phyloP scores from a whole-genome alignment of 2,329 filamentous ascomycete species.

The Proliferodiscus dingleyae region DNA sequence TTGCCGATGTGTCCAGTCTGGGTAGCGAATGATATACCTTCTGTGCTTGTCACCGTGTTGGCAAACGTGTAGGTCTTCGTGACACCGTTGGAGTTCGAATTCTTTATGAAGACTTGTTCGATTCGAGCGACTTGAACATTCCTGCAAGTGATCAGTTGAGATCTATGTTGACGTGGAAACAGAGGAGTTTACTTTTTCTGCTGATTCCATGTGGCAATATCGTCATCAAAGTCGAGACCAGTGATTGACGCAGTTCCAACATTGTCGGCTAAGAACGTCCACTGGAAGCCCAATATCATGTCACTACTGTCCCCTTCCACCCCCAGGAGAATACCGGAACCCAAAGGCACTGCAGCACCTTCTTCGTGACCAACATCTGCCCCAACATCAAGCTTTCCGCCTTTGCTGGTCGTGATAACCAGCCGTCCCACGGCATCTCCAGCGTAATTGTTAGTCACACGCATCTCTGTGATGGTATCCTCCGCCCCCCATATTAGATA shows the following conservation, averaged over 20 bases:
- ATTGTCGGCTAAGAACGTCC: not conserved
- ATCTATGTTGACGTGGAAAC: too few relatives aligned
- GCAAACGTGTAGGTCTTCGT: not conserved
- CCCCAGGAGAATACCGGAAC: conserved; percentile 1
- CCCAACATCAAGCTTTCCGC: not conserved
- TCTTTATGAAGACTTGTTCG: not conserved
- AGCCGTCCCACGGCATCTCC: not conserved
- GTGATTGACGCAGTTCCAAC: conserved; percentile 1
- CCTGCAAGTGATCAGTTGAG: not conserved
- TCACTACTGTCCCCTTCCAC: not conserved
- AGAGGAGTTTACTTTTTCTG: not conserved
- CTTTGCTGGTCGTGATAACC: not conserved
- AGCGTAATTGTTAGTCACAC: not conserved
- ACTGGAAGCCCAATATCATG: not conserved
- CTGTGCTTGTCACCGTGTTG: not conserved
- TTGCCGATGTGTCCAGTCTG: too few relatives aligned
- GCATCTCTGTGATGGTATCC: not conserved
- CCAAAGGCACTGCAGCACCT: not conserved
- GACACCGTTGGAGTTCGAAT: not conserved
- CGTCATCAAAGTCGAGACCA: not conserved
- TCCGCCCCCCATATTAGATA: not conserved
- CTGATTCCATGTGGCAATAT: conserved; percentile 2
- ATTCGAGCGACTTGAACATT: not conserved
- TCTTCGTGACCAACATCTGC: not conserved
- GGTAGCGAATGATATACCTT: not conserved